Base-by-base conservation (phyloP, 2,329 filamentous ascomycete species). In the Lachnellula hyalina region DNA sequence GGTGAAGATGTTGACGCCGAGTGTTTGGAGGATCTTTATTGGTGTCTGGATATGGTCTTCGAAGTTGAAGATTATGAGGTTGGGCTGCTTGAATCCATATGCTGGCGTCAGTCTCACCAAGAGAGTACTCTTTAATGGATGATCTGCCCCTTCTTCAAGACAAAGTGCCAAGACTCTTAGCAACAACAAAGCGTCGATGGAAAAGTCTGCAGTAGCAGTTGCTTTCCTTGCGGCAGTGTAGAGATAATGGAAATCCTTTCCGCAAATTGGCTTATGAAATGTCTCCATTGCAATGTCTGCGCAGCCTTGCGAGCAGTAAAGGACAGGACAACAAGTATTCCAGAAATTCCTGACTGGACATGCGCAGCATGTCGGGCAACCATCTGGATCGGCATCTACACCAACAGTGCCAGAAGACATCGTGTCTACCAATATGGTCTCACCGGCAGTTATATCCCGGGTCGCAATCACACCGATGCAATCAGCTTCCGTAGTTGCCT, bases 61-160 rank as follows among this genome's bases (percentile, higher is more conserved):
- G 28, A 69, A 62, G 7, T 65, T 68, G 54, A 68, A 70, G 36
- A 65, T 64, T 40, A 68, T 65, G 7, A 66, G 60, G 45, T 61
- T 58, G 5, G 62, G 61, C 15, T 68, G 55, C 4, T 60, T 54
- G 41, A 61, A 56, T 35, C 61, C 59, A 17, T 67, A 65, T 1
- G 67, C 62, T 1, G 68, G 64, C 14, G 67, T 65, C 9, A 71
- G 61, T 12, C 67, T 61, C 8, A 63, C 60, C 14, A 69, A 59
- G 34, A 68, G 47, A 15, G 65, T 59, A 17, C 63, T 66, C 15
- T 65, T 59, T 3, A 70, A 45, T 1, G 67, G 68, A 21, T 65
- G 63, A 3, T 55, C 51, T 2, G 57, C 38, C 4, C 60, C 56
- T 25, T 66, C 59, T 42, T 65, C 56, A 1, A 68, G 52, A 40